Evolutionary conservation across 2,329 filamentous ascomycete genomes (phyloP).

Genomic region (Zopfia rhizophila): DNA sequence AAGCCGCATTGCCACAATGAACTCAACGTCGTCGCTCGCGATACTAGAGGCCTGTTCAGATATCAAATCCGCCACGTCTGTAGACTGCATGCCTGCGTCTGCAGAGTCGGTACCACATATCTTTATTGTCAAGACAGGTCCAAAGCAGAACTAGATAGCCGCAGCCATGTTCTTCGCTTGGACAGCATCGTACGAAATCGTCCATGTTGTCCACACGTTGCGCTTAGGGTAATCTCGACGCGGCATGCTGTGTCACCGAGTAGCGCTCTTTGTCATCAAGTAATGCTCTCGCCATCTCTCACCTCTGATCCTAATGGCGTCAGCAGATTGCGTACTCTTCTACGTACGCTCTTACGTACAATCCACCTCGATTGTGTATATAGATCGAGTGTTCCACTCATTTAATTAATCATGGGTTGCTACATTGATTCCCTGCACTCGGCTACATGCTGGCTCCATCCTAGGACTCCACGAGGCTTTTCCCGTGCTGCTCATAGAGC

Average conservation of each 20-base stretch:
- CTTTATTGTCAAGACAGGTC: slow-evolving; percentile 55
- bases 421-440: no score
- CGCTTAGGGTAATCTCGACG: no score
- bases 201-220: slow-evolving; percentile 38
- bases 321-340: no score
- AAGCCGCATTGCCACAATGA: slow-evolving; percentile 31
- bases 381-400: no score
- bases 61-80: slow-evolving; percentile 2
- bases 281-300: no score
- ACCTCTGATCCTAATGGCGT: no score
- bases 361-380: no score
- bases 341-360: no score
- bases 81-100: slow-evolving; percentile 38
- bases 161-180: slow-evolving; percentile 36
- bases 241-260: no score
- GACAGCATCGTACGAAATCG: slow-evolving; percentile 51
- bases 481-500: slow-evolving; percentile 26
- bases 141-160: slow-evolving; percentile 52
- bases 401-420: no score
- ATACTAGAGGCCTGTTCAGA: slow-evolving; percentile 28
- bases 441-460: slow-evolving; percentile 11
- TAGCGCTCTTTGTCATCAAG: no score
- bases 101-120: slow-evolving; percentile 57
- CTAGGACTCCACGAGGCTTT: slow-evolving; percentile 21
- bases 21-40: slow-evolving; percentile 27